Evolutionary conservation across 108 stramenopile genomes (phyloP).

Genomic region (Bacterosira constricta): DNA sequence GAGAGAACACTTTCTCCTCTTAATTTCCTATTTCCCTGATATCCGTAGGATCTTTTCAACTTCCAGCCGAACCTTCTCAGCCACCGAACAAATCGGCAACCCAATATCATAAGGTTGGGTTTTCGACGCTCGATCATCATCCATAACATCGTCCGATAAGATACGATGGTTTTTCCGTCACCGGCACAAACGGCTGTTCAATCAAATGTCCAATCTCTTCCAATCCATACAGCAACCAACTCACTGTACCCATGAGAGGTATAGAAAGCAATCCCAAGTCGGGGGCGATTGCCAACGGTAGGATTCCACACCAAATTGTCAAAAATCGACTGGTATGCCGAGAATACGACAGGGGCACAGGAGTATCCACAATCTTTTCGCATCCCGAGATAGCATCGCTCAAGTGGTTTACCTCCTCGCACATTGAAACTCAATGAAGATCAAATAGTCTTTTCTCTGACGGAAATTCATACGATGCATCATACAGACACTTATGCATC

Average conservation of each 20-base stretch:
- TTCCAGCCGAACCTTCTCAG: slow-evolving; percentile 35
- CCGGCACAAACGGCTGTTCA: slow-evolving; percentile 68
- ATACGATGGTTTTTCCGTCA: slow-evolving; percentile 24
- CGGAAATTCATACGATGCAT: slow-evolving; percentile 16
- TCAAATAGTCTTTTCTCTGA: slow-evolving; percentile 4
- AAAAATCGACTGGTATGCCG: slow-evolving; percentile 61
- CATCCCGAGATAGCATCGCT: slow-evolving; percentile 36
- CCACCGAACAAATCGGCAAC: slow-evolving; percentile 48
- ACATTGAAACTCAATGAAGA: slow-evolving; percentile 41
- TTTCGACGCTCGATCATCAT: slow-evolving; percentile 39
- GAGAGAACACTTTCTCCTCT: too few species aligned
- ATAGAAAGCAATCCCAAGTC: slow-evolving; percentile 44
- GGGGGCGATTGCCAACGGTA: slow-evolving; percentile 53
- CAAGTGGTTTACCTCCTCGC: slow-evolving; percentile 40
- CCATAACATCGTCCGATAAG: slow-evolving; percentile 3
- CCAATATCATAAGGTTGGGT: slow-evolving; percentile 56
- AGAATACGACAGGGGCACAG: slow-evolving; percentile 61
- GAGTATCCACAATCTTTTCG: slow-evolving; percentile 62
- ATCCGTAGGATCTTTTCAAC: slow-evolving; percentile 40
- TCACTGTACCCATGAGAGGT: slow-evolving; percentile 44
- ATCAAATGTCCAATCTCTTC: slow-evolving; percentile 76
- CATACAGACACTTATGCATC: slow-evolving; percentile 19
- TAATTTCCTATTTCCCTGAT: too few species aligned
- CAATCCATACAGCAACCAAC: slow-evolving; percentile 66
- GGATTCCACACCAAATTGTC: slow-evolving; percentile 48